Base-by-base conservation (phyloP, 257 asterid species). In the Solanum peruvianum region DNA sequence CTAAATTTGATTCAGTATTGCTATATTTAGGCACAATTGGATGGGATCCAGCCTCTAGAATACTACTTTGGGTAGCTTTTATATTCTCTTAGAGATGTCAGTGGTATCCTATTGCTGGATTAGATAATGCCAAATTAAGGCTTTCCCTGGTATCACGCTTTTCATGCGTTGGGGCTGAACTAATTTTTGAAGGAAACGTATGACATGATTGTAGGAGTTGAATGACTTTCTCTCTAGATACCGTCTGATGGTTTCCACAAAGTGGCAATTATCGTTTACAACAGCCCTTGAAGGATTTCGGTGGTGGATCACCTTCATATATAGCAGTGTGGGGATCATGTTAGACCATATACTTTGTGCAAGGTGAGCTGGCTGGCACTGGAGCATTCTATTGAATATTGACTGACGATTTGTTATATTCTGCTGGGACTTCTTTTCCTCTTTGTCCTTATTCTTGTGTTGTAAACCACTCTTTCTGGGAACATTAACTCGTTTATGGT, bases 281-380 rank as follows among this genome's bases (percentile, higher is more conserved):
- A 71, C 70, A 76, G 80, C 84, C 84, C 71, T 80, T 66, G 86
- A 39, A 73, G 86, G 81, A 52, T 84, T 69, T 76, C 67, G 77
- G 64, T 45, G 6, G 70, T 70, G 56, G 73, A 84, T 82, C 72
- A 82, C 49, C 86, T 49, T 67, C 71, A 67, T 29, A 77, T 23
- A 64, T 86, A 45, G 29, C 29, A 84, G 84, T 27, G 70, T 35
- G 64, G 77, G 89, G 42, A 82, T 42, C 75, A 64, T 85, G 41
- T 64, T 75, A 77, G 88, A 84, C 64, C 7, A 31, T 72, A 37
- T 84, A 49, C 82, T 56, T 23, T 64, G 73, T 89, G 84, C 85
- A 85, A 85, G 91, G 89, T 87, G 85, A 85, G 86, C 82, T 72
- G 66, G 64, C 85, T 76, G 82, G 86, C 62, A 39, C 62, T 84